Base-by-base conservation (phyloP, 2,329 filamentous ascomycete species). In the Nigrograna mackinnonii region DNA sequence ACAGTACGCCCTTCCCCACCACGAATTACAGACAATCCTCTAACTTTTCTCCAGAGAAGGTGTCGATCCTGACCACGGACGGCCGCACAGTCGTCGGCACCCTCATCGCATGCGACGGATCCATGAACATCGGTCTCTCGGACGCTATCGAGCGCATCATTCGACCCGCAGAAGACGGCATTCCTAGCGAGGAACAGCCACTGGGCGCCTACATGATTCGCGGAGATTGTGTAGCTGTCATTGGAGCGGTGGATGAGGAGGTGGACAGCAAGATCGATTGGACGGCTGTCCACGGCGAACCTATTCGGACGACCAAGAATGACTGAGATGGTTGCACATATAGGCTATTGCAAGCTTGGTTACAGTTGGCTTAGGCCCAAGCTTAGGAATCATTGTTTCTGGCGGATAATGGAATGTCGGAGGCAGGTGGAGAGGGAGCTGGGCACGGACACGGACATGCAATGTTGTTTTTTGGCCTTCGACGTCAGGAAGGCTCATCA, bases 221-320 rank as follows among this genome's bases (percentile, higher is more conserved):
- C 46, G 94, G 94, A 39, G 94, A 99, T 67, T 96, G 95, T 62
- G 92, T 99, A 35, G 91, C 91, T 49, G 79, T 95, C 13, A 88
- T 94, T 44, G 94, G 94, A 2, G 76, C 95, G 43, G 85, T 99
- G 22, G 91, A 99, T 67, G 91, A 96, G 70, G 80, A 87, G 56
- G 75, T 97, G 45, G 94, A 99, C 71, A 80, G 79, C 28, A 91
- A 86, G 58, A 97, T 99, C 64, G 86, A 96, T 72, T 99, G 94
- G 94, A 79, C 80, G 16, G 85, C 95, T 68, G 94, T 99, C 28
- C 86, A 87, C 65, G 92, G 92, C 4, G 83, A 85, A 45, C 83
- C 87, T 21, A 87, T 97, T 58, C 89, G 89, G 44, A 84, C 84
- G 39, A 91, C 91, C 59, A 96, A 94, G 70, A 91, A 96, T 50